Evolutionary conservation across 2,329 filamentous ascomycete genomes (phyloP).

Genomic region (Hymenotorrendiella dingleyae): DNA sequence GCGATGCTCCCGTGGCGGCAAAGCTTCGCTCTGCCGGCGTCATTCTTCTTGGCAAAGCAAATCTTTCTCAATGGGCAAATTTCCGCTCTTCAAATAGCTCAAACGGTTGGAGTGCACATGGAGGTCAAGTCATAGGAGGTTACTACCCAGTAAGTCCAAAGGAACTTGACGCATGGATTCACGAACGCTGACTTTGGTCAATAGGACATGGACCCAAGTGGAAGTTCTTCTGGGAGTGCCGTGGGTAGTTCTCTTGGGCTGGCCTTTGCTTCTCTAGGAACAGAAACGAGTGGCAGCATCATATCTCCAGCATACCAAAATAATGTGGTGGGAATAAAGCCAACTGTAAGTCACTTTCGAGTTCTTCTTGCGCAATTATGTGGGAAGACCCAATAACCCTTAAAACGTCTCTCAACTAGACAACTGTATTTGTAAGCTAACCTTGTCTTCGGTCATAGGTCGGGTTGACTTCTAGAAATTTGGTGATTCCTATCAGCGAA

Average conservation of each 20-base stretch:
- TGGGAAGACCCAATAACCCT: neutral
- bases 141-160: constrained; percentile 42
- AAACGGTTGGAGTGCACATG: constrained; percentile 60
- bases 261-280: constrained; percentile 52
- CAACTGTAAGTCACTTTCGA: constrained; percentile 37
- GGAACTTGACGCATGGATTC: neutral
- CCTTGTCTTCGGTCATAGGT: constrained; percentile 25
- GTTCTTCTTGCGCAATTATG: too few relatives aligned
- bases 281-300: constrained; percentile 61
- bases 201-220: constrained; percentile 51
- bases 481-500: constrained; percentile 60
- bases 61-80: constrained; percentile 51
- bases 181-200: neutral
- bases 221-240: constrained; percentile 56
- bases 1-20: constrained; percentile 20
- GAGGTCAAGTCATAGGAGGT: constrained; percentile 55
- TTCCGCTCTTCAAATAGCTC: constrained; percentile 50
- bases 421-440: neutral
- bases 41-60: constrained; percentile 33
- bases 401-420: neutral
- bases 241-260: constrained; percentile 55
- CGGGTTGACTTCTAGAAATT: constrained; percentile 53
- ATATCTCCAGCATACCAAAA: constrained; percentile 47
- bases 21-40: constrained; percentile 23
- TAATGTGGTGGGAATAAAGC: constrained; percentile 63